These are phyloP conservation scores for Camellia japonica DNA, from an alignment of 148 eudicot genomes.

Conservation along the genomic window DNA sequence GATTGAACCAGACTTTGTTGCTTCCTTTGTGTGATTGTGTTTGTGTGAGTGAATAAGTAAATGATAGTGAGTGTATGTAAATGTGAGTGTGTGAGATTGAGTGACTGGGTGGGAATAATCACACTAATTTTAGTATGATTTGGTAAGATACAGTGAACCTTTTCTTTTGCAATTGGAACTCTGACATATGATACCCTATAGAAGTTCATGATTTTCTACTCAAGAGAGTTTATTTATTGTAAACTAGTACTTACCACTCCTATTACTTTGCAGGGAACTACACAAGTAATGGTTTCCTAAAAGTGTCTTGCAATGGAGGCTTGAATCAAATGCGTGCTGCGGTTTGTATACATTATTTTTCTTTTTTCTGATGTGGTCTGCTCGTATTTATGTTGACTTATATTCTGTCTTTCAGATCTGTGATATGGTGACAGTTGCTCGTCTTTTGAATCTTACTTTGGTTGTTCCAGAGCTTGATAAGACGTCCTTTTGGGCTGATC, in stretches of 20 bases:
- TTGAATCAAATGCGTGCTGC: constrained; percentile 99
- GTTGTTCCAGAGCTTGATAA: constrained; percentile 97
- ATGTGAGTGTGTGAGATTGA: too few species aligned
- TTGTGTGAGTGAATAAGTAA: too few species aligned
- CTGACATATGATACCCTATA: neutral
- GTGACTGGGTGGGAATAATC: too few species aligned
- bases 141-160: constrained; percentile 3
- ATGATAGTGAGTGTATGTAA: too few species aligned
- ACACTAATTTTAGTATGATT: neutral
- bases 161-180: neutral
- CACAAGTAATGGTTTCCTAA: constrained; percentile 78
- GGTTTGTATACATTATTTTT: constrained; percentile 44
- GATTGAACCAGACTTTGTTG: too few species aligned
- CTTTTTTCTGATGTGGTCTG: constrained; percentile 14
- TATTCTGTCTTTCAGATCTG: constrained; percentile 64
- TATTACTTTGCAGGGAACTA: constrained; percentile 67
- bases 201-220: neutral
- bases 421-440: constrained; percentile 94
- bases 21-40: too few species aligned
- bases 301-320: constrained; percentile 91
- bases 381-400: constrained; percentile 13
- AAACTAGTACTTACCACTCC: neutral
- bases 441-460: constrained; percentile 88
- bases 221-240: neutral
- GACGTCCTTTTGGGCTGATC: constrained; percentile 99